Evolutionary conservation across 495 filamentous ascomycete genomes (phyloP).

Genomic region (Chaetomium fimeti): DNA sequence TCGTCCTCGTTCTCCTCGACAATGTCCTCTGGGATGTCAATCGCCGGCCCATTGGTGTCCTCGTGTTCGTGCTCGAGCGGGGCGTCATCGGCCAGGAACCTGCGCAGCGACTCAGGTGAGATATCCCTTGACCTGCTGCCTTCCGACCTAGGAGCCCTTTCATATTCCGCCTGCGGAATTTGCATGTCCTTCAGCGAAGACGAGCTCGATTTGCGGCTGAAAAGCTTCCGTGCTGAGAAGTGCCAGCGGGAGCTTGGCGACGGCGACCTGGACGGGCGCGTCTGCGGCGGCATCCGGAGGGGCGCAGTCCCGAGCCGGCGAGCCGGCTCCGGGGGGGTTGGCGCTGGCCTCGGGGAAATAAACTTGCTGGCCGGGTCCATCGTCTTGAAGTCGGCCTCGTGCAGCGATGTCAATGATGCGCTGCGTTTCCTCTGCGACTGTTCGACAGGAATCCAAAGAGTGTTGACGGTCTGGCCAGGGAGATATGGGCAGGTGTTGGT

Average conservation of each 20-base stretch:
- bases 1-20: slow-evolving; percentile 55
- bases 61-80: slow-evolving; percentile 25
- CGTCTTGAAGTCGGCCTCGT: slow-evolving; percentile 59
- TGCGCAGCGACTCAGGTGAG: slow-evolving; percentile 49
- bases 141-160: slow-evolving; percentile 38
- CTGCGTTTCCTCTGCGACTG: slow-evolving; percentile 52
- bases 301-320: slow-evolving; percentile 58
- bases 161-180: slow-evolving; percentile 25
- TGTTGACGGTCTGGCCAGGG: slow-evolving; percentile 81
- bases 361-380: slow-evolving; percentile 78
- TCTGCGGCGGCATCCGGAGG: slow-evolving; percentile 48
- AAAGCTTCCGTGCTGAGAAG: slow-evolving; percentile 44
- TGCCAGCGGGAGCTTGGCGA: slow-evolving; percentile 49
- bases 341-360: slow-evolving; percentile 63
- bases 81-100: slow-evolving; percentile 43
- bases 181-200: slow-evolving; percentile 30
- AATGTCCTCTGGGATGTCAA: slow-evolving; percentile 53
- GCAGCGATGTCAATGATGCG: slow-evolving; percentile 51
- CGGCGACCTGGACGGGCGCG: slow-evolving; percentile 47
- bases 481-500: slow-evolving; percentile 82
- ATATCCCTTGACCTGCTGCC: slow-evolving; percentile 47
- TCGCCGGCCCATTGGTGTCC: slow-evolving; percentile 25
- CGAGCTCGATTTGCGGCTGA: slow-evolving; percentile 41
- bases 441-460: slow-evolving; percentile 75
- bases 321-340: slow-evolving; percentile 47